Base-by-base conservation (phyloP, 2,329 filamentous ascomycete genomes). In the Celoporthe dispersa region DNA sequence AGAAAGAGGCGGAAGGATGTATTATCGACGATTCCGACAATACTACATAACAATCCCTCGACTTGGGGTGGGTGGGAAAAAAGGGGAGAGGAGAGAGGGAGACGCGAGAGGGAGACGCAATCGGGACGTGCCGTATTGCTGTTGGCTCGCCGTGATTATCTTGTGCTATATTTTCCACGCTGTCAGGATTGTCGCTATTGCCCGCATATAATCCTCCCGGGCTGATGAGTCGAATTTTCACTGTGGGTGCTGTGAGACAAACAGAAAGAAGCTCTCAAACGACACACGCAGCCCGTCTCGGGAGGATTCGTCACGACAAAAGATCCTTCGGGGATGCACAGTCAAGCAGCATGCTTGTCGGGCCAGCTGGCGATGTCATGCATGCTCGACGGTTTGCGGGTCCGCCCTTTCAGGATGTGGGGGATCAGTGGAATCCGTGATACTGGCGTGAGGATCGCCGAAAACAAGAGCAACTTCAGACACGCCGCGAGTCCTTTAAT, bases 401-500 rank as follows among this genome's bases (percentile, higher is more conserved):
- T 25, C 67, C 55, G 59, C 64, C 31, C 16, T 55, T 63, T 33
- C 55, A 62, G n/a, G 35, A 35, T 62, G 64, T 67, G 67, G 70
- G 35, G 67, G 59, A 64, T 65, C 63, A 60, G 69, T 67, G 66
- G 66, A 25, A 61, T 62, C 44, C 28, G 60, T 68, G 67, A 57
- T 48, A 31, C 60, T 64, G 60, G 66, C 60, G 48, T 57, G 70
- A 67, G 64, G 70, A 69, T 69, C 70, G 62, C 61, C 70, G 60
- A 60, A 19, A 62, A 28, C 41, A 66, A 70, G 68, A 66, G 53
- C 68, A 53, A 62, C 53, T 63, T 66, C 70, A 70, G 65, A 70
- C 70, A 65, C 68, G 59, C 33, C 68, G 62, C 66, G 65, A 57
- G 53, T 64, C 70, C 70, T 71, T 71, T 71, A 71, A 71, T 71